Conservation (phyloP, 2,329 filamentous ascomycete genomes). For the Curvularia eragrostidis region DNA sequence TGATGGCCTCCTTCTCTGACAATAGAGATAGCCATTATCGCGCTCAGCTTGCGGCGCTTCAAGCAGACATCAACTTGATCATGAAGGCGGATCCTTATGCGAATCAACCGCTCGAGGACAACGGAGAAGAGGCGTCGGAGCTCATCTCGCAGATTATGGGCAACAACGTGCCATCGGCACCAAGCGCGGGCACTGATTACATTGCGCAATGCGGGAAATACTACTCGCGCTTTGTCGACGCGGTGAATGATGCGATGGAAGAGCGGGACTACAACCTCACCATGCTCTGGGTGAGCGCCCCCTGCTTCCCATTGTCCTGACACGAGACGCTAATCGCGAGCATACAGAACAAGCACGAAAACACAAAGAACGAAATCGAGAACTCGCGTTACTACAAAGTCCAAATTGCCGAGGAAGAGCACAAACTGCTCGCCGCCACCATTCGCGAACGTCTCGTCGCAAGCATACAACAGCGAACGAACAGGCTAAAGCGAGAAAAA, state of each 20-base stretch:
- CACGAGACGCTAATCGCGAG: slow-evolving; percentile 21
- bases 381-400: slow-evolving; percentile 65
- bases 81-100: slow-evolving; percentile 83
- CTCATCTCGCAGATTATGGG: slow-evolving; percentile 58
- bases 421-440: slow-evolving; percentile 63
- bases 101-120: slow-evolving; percentile 70
- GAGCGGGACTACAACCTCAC: slow-evolving; percentile 83
- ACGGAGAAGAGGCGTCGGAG: slow-evolving; percentile 70
- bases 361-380: slow-evolving; percentile 62
- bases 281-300: slow-evolving; percentile 74
- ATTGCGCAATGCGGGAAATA: slow-evolving; percentile 73
- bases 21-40: slow-evolving; percentile 86
- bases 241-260: slow-evolving; percentile 88
- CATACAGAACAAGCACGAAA: slow-evolving; percentile 63
- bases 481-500: slow-evolving; percentile 67
- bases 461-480: slow-evolving; percentile 63
- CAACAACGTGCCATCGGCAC: slow-evolving; percentile 49
- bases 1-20: slow-evolving; percentile 78
- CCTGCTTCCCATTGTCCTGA: neutral
- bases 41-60: slow-evolving; percentile 88
- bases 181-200: slow-evolving; percentile 71
- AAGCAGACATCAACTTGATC: slow-evolving; percentile 86
- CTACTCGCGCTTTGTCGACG: slow-evolving; percentile 83
- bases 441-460: slow-evolving; percentile 67
- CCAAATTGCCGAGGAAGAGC: slow-evolving; percentile 68